Evolutionary conservation across 2,329 filamentous ascomycete genomes (phyloP).

Genomic region (Corniculantispora saksenae): DNA sequence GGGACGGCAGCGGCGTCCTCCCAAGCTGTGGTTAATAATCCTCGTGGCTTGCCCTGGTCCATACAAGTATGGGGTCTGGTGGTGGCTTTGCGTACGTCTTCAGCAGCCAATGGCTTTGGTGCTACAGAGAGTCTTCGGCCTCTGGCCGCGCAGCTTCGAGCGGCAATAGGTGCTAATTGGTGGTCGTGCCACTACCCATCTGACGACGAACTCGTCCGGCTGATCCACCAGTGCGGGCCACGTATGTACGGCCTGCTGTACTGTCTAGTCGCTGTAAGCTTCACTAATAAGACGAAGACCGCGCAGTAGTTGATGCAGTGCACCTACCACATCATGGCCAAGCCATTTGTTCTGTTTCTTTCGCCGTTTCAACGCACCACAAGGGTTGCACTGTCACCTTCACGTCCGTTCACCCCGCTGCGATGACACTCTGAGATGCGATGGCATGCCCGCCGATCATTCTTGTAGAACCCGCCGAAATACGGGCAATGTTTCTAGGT

Average conservation of each 20-base stretch:
- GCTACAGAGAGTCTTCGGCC: background rate
- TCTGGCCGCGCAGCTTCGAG: background rate
- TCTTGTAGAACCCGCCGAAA: background rate
- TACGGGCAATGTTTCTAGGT: background rate
- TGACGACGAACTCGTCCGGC: background rate
- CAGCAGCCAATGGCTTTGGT: background rate
- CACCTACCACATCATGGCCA: background rate
- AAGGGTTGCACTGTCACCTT: background rate
- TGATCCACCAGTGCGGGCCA: background rate
- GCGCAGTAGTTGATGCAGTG: background rate
- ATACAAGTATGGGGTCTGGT: background rate
- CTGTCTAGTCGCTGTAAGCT: background rate
- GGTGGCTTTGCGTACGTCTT: background rate
- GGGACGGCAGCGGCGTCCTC: background rate
- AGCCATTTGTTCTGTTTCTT: background rate
- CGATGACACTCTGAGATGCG: conserved; percentile 11
- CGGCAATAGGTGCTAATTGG: background rate
- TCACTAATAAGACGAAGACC: background rate
- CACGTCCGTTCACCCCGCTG: background rate
- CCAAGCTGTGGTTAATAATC: background rate
- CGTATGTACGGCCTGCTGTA: background rate
- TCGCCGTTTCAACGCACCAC: conserved; percentile 5
- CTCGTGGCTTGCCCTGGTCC: background rate
- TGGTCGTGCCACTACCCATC: background rate
- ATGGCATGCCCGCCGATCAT: conserved; percentile 13